phyloP scores from a whole-genome alignment of 768 basidiomycete genomes.

The Mycena metata region DNA sequence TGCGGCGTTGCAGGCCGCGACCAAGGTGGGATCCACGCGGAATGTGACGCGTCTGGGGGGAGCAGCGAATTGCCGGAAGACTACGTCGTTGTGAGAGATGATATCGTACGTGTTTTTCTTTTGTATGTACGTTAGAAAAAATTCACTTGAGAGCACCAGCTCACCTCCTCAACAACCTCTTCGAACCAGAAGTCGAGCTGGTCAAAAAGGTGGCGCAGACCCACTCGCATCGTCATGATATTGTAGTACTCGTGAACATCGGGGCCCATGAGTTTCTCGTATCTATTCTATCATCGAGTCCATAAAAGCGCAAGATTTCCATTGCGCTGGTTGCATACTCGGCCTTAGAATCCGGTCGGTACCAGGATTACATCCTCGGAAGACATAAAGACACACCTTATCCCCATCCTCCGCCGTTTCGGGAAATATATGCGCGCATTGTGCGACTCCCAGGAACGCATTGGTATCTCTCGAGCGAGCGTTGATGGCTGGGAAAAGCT shows the following conservation, averaged over 20 bases:
- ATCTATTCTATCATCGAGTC: background rate
- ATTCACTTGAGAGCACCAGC: no score
- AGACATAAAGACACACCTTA: constrained; percentile 16
- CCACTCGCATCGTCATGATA: constrained; percentile 2
- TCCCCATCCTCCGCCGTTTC: constrained; percentile 32
- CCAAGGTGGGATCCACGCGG: constrained; percentile 25
- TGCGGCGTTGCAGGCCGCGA: constrained; percentile 12
- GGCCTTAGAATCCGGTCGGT: background rate
- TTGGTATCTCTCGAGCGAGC: constrained; percentile 4
- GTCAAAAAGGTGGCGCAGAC: constrained; percentile 12
- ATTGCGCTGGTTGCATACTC: constrained; percentile 21
- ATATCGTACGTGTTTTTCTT: constrained; percentile 15
- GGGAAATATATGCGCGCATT: constrained; percentile 38
- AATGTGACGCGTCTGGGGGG: constrained; percentile 29
- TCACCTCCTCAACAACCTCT: constrained; percentile 17
- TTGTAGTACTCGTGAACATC: constrained; percentile 21
- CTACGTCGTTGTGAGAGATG: background rate
- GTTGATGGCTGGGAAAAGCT: constrained; percentile 20
- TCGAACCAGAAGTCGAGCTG: constrained; percentile 18
- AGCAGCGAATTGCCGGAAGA: background rate
- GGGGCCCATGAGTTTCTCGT: constrained; percentile 10
- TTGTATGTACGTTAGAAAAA: constrained; percentile 5
- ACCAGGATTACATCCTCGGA: background rate
- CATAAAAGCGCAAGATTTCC: constrained; percentile 10
- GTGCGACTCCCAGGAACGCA: background rate